Evolutionary conservation across 2,329 filamentous ascomycete species (phyloP).

Genomic region (Fusarium torreyae): DNA sequence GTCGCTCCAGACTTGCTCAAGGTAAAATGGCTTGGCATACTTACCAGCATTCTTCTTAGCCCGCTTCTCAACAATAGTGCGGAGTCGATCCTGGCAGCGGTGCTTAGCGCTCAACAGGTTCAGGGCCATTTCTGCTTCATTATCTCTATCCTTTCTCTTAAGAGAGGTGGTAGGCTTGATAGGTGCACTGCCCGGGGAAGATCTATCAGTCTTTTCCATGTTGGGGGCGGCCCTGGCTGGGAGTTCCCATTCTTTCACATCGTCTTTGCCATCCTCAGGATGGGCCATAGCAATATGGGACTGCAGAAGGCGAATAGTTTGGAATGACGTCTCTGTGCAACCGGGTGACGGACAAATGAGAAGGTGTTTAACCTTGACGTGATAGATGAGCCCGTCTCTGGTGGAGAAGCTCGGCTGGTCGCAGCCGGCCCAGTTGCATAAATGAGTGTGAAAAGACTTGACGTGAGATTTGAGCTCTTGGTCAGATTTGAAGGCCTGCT

Average conservation of each 20-base stretch:
- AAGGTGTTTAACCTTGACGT: constrained; percentile 62
- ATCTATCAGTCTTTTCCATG: not conserved
- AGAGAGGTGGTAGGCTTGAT: constrained; percentile 28
- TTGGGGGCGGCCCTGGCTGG: constrained; percentile 1
- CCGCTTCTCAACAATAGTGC: constrained; percentile 55
- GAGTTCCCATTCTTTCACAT: constrained; percentile 51
- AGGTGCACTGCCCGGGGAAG: not conserved
- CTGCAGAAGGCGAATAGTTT: constrained; percentile 54
- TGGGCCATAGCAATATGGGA: constrained; percentile 59
- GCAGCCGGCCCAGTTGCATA: constrained; percentile 61
- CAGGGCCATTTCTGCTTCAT: constrained; percentile 21
- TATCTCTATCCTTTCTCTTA: constrained; percentile 29
- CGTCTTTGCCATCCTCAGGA: constrained; percentile 37
- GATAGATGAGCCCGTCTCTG: constrained; percentile 58
- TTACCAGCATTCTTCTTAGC: constrained; percentile 50
- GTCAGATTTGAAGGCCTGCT: constrained; percentile 45
- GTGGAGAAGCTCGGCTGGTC: constrained; percentile 55
- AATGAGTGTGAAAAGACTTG: constrained; percentile 51
- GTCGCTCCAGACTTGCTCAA: no score
- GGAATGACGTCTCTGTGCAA: constrained; percentile 57
- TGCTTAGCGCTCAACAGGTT: constrained; percentile 54
- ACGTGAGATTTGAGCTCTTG: constrained; percentile 47
- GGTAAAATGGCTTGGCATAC: constrained; percentile 10
- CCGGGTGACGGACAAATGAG: constrained; percentile 59
- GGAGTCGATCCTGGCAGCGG: constrained; percentile 56